Evolutionary conservation across 352 stramenopile genomes (phyloP), one percentile per base, ranked within the genome.

Genomic region (Nothophytophthora sp.): DNA sequence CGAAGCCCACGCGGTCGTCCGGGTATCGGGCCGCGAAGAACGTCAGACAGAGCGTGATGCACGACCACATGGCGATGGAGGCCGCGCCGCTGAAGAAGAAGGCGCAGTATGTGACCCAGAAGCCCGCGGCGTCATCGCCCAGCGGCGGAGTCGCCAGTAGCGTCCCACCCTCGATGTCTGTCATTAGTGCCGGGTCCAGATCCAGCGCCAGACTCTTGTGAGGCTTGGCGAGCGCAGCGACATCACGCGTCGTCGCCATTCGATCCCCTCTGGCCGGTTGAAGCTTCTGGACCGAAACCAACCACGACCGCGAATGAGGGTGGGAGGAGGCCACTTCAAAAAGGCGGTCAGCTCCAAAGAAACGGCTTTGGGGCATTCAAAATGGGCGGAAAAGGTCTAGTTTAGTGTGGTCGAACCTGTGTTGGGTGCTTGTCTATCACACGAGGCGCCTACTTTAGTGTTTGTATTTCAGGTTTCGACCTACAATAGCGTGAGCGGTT

Each of bases 61-160:
- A 79, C 29, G 75, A 84, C 82, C 82, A 92, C 71, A 88, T 88
- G 45, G 82, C 76, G 55, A 92, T 76, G 30, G 60, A 68, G 10
- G 77, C 64, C n/a, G 79, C 79, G 16, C 82, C 82, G 0, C 70
- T 72, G 35, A 87, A 88, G 63, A 88, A 90, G 68, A 92, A 92
- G 33, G 77, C 70, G 52, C 64, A 69, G 55, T 92, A 92, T 19
- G 82, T 88, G 53, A 89, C 29, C 32, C 61, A 62, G 50, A 86
- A 85, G 32, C 77, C 77, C 19, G 52, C 32, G 47, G 50, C 52
- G 57, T 66, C 57, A 39, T 63, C 57, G 27, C 60, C 60, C 8
- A 45, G 16, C 15, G 45, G 48, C 3, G 51, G 44, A 16, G 13
- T 9, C 4, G n/a, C 25, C 39, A 28, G 25, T 35, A 40, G 54